Evolutionary conservation across 495 filamentous ascomycete genomes (phyloP).

Genomic region (Amniculicola lignicola): DNA sequence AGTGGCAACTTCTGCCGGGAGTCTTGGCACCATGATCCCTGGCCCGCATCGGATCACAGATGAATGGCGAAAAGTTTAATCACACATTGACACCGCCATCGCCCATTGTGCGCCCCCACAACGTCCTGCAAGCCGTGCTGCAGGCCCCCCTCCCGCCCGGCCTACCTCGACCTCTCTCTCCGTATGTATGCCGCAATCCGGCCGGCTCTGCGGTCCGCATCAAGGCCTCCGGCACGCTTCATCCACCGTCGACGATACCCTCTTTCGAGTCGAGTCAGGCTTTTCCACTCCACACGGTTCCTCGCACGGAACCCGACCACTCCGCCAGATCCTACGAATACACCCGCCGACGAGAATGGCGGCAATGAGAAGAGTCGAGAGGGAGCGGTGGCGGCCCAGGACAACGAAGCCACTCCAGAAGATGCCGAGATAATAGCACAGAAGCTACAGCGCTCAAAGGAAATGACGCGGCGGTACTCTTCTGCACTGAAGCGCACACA

Average conservation of each 20-base stretch:
- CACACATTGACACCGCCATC: too few species aligned
- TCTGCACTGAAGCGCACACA: constrained; percentile 29
- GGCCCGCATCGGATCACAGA: too few species aligned
- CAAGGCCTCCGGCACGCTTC: constrained; percentile 24
- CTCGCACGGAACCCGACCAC: constrained; percentile 22
- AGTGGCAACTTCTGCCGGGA: too few species aligned
- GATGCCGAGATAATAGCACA: constrained; percentile 26
- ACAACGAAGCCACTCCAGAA: constrained; percentile 9
- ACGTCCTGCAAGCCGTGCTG: too few species aligned
- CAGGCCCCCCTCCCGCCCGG: too few species aligned
- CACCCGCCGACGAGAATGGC: constrained; percentile 12
- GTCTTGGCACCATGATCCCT: too few species aligned
- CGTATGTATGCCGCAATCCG: constrained; percentile 32
- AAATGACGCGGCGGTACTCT: constrained; percentile 28
- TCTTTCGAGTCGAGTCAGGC: constrained; percentile 10
- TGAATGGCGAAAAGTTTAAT: too few species aligned
- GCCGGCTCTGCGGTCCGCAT: constrained; percentile 29
- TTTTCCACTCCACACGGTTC: constrained; percentile 30
- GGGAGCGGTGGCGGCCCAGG: constrained; percentile 6
- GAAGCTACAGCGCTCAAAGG: constrained; percentile 30
- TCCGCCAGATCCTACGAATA: constrained; percentile 26
- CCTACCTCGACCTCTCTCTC: too few species aligned
- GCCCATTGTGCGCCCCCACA: too few species aligned
- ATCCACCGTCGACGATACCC: constrained; percentile 38
- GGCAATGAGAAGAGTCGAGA: constrained; percentile 8